Conservation (phyloP, 1,139 yeast species). For the Blastobotrys serpentis region DNA sequence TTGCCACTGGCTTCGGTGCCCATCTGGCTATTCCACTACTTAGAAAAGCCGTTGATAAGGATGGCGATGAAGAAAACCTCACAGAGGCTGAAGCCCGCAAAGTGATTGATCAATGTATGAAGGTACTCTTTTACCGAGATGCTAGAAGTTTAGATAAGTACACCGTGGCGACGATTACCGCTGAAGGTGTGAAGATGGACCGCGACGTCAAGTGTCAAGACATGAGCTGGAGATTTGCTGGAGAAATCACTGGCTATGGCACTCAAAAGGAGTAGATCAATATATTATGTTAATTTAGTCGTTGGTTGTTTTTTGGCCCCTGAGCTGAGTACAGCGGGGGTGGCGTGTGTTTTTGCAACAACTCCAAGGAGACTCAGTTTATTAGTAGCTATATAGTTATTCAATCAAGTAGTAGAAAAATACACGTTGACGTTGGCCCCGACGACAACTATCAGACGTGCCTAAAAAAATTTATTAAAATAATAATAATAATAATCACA, state of each 20-base stretch:
- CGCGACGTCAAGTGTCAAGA: slow-evolving; percentile 64
- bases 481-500: too few relatives aligned
- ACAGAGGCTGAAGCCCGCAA: slow-evolving; percentile 73
- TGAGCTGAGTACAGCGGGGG: too few relatives aligned
- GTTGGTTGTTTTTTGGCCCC: too few relatives aligned
- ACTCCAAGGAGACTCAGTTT: too few relatives aligned
- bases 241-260: slow-evolving; percentile 87
- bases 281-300: too few relatives aligned
- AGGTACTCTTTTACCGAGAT: slow-evolving; percentile 91
- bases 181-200: slow-evolving; percentile 59
- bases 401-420: too few relatives aligned
- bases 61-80: slow-evolving; percentile 66
- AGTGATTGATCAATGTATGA: slow-evolving; percentile 82
- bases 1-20: slow-evolving; percentile 97
- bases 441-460: too few relatives aligned
- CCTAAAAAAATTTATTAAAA: too few relatives aligned
- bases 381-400: too few relatives aligned
- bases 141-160: slow-evolving; percentile 90
- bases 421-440: too few relatives aligned
- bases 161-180: slow-evolving; percentile 71
- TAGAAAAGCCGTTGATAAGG: slow-evolving; percentile 78
- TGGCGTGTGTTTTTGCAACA: too few relatives aligned
- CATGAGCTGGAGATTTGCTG: slow-evolving; percentile 92
- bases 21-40: slow-evolving; percentile 90
- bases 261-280: slow-evolving; percentile 46